Evolutionary conservation across 441 rosid species (phyloP).

Genomic region (Adansonia madagascariensis): DNA sequence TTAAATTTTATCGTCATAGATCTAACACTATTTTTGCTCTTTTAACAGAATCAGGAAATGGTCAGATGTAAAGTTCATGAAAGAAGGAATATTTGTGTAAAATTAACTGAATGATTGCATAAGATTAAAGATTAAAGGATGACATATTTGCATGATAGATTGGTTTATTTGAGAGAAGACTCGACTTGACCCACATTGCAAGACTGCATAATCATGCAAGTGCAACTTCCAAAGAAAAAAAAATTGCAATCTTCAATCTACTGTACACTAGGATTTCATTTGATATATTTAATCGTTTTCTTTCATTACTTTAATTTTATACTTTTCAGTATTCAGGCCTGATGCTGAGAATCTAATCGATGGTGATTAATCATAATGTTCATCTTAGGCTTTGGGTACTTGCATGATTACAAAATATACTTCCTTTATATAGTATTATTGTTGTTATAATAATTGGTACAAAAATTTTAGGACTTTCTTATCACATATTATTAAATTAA

Average conservation of each 20-base stretch:
- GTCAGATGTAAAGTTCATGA: too few relatives aligned
- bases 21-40: too few relatives aligned
- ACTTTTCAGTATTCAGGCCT: not conserved
- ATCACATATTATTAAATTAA: not conserved
- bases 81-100: too few relatives aligned
- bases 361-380: not conserved
- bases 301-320: not conserved
- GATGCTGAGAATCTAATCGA: not conserved
- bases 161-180: not conserved
- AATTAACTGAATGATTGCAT: too few relatives aligned
- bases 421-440: not conserved
- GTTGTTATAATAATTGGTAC: not conserved
- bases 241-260: not conserved
- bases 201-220: not conserved
- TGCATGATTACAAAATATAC: not conserved
- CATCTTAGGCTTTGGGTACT: not conserved
- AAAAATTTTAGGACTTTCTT: not conserved
- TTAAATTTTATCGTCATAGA: too few relatives aligned
- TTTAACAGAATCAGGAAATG: too few relatives aligned
- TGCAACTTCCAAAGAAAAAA: not conserved
- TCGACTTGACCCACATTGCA: conserved; percentile 13
- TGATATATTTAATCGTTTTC: not conserved
- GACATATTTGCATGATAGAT: too few relatives aligned
- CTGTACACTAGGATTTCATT: not conserved
- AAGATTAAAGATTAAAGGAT: too few relatives aligned